Evolutionary conservation across 192 early-diverging fungal species (phyloP), one percentile per base, ranked within the genome.

Genomic region (Geranomyces variabilis): DNA sequence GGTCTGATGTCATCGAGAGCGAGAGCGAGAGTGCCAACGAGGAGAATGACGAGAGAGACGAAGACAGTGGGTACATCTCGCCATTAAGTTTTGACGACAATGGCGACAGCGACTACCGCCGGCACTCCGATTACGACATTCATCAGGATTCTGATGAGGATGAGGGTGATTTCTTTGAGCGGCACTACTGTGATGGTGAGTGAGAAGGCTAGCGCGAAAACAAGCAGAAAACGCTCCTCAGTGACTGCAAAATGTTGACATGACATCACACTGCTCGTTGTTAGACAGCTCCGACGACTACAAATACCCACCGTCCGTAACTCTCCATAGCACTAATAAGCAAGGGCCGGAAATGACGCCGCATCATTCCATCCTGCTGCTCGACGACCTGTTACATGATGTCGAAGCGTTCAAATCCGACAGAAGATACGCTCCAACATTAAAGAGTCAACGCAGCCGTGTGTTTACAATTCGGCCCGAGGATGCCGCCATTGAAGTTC

Each of bases 1-100:
- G 63, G 63, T 44, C 36, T 6, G 63, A 65, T n/a, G 63, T 41
- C 15, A 22, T 9, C 22, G 63, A 65, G 6, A 22, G 14, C 28
- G 26, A 28, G 12, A 19, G 19, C 46, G 46, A 19, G 46, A 19
- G 19, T 12, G 46, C 12, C 46, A 19, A 47, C 46, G 46, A 47
- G 46, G 46, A 47, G 19, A 19, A 47, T 19, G 12, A 47, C 12
- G 46, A 47, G 46, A 19, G 19, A 28, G 51, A 24, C 6, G 51
- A 55, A 28, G 51, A 55, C 7, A 28, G 26, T 8, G 51, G 26
- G 51, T 55, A 55, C 51, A 55, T 55, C 4, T 55, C 19, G 21
- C 21, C 19, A 28, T 55, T 28, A 14, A 28, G 26, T 15, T 55
- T 28, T 55, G 51, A 55, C 15, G 19, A n/a, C 26, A 14, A 55